Evolutionary conservation across 495 filamentous ascomycete species (phyloP), one percentile per base, ranked within the genome.

Genomic region (Aspergillus sclerotiicarbonarius): DNA sequence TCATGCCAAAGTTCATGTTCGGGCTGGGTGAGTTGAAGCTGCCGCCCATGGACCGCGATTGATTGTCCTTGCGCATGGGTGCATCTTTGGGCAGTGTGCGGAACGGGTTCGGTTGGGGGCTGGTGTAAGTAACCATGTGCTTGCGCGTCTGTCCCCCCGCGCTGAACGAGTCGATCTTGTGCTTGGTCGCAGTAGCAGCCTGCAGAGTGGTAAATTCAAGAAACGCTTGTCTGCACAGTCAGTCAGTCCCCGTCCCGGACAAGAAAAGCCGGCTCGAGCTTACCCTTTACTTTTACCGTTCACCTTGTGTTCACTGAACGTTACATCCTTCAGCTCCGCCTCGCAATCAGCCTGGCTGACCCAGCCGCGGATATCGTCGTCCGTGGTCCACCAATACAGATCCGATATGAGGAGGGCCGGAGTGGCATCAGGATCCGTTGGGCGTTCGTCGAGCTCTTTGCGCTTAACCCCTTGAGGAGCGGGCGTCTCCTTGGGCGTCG

Each of bases 261-360:
- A 29, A 33, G 18, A 29, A 54, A n/a, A n/a, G 10, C 18, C n/a
- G 31, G 18, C 30, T 25, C 50, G 48, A 31, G 21, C 87, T 62
- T 79, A 96, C 93, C 93, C 92, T 76, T 97, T 97, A 70, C 90
- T 94, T 72, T 98, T 98, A 54, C 94, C 94, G 64, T 98, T 98
- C 13, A 98, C 91, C 72, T 98, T 98, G 72, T 98, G 94, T 68
- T 98, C 94, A 59, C 88, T 96, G 65, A 97, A 98, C 0, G 92
- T 96, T 44, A 98, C 86, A 55, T 96, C 93, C 66, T 91, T 91
- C 19, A 98, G 78, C 64, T 96, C 90, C 46, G 85, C 81, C 67
- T 98, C 94, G 61, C 83, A 88, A 8, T 78, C 80, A 30, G 87
- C 88, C 58, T 89, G 78, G 60, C 85, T 84, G 10, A 88, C 82